phyloP scores from a whole-genome alignment of 768 basidiomycete species.

The Dioszegia hungarica region DNA sequence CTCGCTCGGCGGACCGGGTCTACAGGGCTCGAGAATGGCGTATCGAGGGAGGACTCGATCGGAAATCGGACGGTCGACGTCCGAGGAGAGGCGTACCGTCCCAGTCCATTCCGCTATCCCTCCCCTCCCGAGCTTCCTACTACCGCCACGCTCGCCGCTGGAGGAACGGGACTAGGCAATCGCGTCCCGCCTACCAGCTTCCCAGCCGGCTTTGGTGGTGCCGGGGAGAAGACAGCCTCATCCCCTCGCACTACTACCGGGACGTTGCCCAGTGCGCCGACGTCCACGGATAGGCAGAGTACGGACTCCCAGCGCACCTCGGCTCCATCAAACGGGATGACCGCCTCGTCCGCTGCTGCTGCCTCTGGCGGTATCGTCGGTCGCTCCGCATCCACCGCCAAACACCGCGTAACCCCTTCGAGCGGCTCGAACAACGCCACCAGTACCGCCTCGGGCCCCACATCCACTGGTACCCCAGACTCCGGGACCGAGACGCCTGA shows the following conservation, averaged over 20 bases:
- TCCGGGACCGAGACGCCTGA: background rate
- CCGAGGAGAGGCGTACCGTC: constrained; percentile 11
- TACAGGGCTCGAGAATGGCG: background rate
- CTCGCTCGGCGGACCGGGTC: background rate
- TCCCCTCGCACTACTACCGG: background rate
- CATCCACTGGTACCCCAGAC: background rate
- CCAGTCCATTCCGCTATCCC: constrained; percentile 22
- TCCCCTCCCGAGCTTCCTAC: constrained; percentile 8
- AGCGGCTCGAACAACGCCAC: background rate
- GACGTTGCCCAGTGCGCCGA: no score
- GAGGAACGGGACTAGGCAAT: background rate
- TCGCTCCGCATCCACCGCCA: background rate
- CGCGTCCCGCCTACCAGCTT: background rate
- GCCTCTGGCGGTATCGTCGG: background rate
- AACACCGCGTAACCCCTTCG: background rate
- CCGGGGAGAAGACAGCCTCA: background rate
- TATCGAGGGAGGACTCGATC: constrained; percentile 4
- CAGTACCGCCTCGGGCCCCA: background rate
- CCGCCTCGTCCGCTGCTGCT: background rate
- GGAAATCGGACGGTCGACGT: constrained; percentile 4
- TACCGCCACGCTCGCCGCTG: background rate
- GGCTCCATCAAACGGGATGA: background rate
- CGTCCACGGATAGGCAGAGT: background rate
- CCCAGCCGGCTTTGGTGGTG: background rate
- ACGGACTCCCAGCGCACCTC: background rate